Percentiles rank a stretch among this genome's conserved stretches.
These are phyloP conservation scores for Fusarium chaquense DNA, from an alignment of 2,329 filamentous ascomycete species.

Conservation along the genomic window DNA sequence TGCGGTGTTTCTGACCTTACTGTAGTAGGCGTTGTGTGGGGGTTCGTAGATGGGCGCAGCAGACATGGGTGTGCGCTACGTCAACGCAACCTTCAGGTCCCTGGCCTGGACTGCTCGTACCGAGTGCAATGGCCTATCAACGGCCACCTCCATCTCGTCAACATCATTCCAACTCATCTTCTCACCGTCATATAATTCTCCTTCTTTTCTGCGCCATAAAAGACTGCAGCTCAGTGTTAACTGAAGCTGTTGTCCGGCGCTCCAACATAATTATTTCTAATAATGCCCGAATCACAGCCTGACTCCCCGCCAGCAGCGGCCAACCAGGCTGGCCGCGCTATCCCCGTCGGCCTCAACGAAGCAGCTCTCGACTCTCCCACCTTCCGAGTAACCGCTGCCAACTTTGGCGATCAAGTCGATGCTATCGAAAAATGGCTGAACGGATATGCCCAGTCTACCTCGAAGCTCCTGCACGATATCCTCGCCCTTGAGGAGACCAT, in stretches of 20 bases:
- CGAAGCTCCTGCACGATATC: slow-evolving; percentile 71
- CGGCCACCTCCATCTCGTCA: slow-evolving; percentile 32
- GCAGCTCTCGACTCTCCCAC: slow-evolving; percentile 96
- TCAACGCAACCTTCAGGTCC: slow-evolving; percentile 21
- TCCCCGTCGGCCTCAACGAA: slow-evolving; percentile 90
- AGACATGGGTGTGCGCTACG: slow-evolving; percentile 32
- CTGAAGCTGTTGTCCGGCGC: slow-evolving; percentile 47
- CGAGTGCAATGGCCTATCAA: slow-evolving; percentile 29
- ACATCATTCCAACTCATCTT: slow-evolving; percentile 43
- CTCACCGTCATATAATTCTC: slow-evolving; percentile 34
- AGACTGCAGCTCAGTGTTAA: slow-evolving; percentile 44
- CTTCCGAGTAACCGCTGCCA: slow-evolving; percentile 86
- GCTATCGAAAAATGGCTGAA: slow-evolving; percentile 92
- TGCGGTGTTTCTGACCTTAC: slow-evolving; percentile 20
- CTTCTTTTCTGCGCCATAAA: slow-evolving; percentile 25
- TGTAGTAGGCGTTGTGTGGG: slow-evolving; percentile 8
- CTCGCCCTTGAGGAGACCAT: slow-evolving; percentile 82
- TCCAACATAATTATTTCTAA: slow-evolving; percentile 27
- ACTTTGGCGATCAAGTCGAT: slow-evolving; percentile 94
- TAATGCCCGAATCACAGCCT: slow-evolving; percentile 40
- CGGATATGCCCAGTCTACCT: slow-evolving; percentile 65
- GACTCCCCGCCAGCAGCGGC: slow-evolving; percentile 40
- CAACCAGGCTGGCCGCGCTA: slow-evolving; percentile 47
- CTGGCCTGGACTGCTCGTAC: slow-evolving; percentile 1
- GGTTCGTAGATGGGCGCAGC: slow-evolving; percentile 14